Conservation (phyloP, 2,329 filamentous ascomycete species). For the Pestalotiopsis sp. region DNA sequence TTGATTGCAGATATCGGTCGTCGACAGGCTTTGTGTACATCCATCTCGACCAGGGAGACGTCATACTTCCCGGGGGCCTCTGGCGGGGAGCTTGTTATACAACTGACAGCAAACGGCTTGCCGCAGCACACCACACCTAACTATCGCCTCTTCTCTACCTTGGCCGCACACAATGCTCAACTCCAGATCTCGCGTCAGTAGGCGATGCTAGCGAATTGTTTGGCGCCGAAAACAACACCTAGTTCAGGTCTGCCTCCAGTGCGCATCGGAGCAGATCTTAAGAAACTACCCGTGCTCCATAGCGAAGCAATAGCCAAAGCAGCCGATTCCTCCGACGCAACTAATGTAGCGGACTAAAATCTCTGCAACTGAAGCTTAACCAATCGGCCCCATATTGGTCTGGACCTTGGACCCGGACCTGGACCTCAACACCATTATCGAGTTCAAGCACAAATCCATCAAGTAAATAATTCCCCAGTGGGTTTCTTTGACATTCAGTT, state of each 20-base stretch:
- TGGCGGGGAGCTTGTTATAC: too few relatives aligned
- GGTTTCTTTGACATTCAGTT: not conserved
- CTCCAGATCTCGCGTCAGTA: too few relatives aligned
- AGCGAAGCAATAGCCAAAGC: not conserved
- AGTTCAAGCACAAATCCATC: not conserved
- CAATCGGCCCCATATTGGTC: not conserved
- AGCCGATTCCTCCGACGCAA: not conserved
- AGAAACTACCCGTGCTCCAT: not conserved
- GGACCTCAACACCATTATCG: not conserved
- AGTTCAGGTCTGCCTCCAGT: not conserved
- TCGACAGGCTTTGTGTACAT: too few relatives aligned
- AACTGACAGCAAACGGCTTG: too few relatives aligned
- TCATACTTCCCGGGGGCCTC: too few relatives aligned
- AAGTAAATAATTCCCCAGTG: not conserved
- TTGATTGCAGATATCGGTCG: too few relatives aligned
- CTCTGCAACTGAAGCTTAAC: constrained; percentile 2
- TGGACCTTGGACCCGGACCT: not conserved
- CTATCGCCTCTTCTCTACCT: too few relatives aligned
- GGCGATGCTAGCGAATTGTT: too few relatives aligned
- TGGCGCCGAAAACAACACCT: not conserved
- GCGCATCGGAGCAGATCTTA: not conserved
- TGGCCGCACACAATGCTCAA: too few relatives aligned
- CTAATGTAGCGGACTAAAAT: not conserved
- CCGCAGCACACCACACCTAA: too few relatives aligned
- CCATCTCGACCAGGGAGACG: too few relatives aligned